Evolutionary conservation across 495 filamentous ascomycete species (phyloP), one percentile per base, ranked within the genome.

Genomic region (Neurospora sp.): DNA sequence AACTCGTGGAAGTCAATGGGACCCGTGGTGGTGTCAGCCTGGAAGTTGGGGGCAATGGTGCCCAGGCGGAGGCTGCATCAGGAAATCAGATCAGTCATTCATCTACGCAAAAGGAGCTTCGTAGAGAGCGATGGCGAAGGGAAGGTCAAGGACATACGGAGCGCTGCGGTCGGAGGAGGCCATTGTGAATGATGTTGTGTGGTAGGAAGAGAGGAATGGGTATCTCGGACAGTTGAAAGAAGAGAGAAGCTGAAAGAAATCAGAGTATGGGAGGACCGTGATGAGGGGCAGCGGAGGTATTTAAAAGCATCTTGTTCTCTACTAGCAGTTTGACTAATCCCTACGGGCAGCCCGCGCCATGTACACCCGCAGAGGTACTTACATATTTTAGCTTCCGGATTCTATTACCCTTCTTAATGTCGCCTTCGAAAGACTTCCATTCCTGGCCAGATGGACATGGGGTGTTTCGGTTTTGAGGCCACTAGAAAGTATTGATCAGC

Each of bases 1-100:
- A 92, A 99, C 79, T 98, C 89, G 84, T 99, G 96, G 89, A 98
- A 97, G 85, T 96, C 91, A 83, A 99, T 98, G 72, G 89, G 89
- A 75, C 96, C 96, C 72, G 87, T 89, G 80, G 95, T 97, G 81
- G 95, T 97, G 72, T 96, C 92, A 75, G 95, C 92, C 80, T 96
- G 82, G 88, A 98, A 98, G 88, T 97, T 92, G 77, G 95, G 95
- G 82, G 95, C 95, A 81, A 88, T 88, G 79, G 89, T 90, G 82
- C 95, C 95, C 79, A 99, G 90, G 79, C 95, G 96, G 83, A 99
- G 90, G 76, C 92, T 88, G 73, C 48, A 48, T 66, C 46, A 16
- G 16, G 16, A 14, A 10, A 37, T 9, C 31, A 72, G 40, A 62
- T 76, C 54, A 74, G 73, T 35, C 41, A 10, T 54, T 74, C 38